Evolutionary conservation across 2,329 filamentous ascomycete genomes (phyloP).

Genomic region (Arthrobotrys sinensis): DNA sequence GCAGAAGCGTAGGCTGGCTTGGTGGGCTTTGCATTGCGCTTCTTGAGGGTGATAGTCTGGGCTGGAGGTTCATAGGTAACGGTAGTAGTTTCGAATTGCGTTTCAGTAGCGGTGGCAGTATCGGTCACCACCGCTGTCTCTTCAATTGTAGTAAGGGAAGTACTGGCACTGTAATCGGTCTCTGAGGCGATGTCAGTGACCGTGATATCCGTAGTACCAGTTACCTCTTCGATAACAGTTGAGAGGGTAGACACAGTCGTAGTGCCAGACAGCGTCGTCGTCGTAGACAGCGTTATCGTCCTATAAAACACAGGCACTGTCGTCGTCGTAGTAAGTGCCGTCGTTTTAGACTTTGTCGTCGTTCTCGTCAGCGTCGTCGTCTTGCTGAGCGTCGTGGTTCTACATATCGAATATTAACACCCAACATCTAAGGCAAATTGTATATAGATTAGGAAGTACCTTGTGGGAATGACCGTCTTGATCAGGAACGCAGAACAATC

Average conservation of each 20-base stretch:
- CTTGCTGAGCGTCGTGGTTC: not conserved
- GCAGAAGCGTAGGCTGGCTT: slow-evolving; percentile 46
- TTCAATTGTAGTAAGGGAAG: slow-evolving; percentile 28
- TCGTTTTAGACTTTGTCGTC: slow-evolving; percentile 10
- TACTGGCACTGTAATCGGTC: slow-evolving; percentile 41
- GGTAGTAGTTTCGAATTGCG: slow-evolving; percentile 16
- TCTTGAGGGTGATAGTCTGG: not conserved
- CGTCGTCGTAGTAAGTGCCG: slow-evolving; percentile 24
- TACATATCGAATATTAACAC: not conserved
- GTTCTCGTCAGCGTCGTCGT: slow-evolving; percentile 36
- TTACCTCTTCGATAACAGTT: slow-evolving; percentile 13
- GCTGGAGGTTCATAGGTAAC: slow-evolving; percentile 16
- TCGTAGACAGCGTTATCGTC: not conserved
- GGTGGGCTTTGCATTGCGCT: not conserved
- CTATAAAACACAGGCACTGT: slow-evolving; percentile 12
- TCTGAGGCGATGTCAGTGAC: slow-evolving; percentile 29
- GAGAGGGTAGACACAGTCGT: slow-evolving; percentile 7
- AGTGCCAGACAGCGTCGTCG: slow-evolving; percentile 29
- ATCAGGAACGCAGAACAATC: slow-evolving; percentile 49
- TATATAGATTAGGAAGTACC: slow-evolving; percentile 5
- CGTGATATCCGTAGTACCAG: slow-evolving; percentile 29
- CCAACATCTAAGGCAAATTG: not conserved
- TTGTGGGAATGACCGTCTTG: slow-evolving; percentile 41
- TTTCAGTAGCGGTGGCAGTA: slow-evolving; percentile 22
- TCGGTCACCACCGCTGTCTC: slow-evolving; percentile 35